A percentile compares a stretch with the other conserved stretches of the same genome.
These are phyloP conservation scores for Botrytis cinerea DNA, from an alignment of 2,329 filamentous ascomycete species.

Conservation along the genomic window DNA sequence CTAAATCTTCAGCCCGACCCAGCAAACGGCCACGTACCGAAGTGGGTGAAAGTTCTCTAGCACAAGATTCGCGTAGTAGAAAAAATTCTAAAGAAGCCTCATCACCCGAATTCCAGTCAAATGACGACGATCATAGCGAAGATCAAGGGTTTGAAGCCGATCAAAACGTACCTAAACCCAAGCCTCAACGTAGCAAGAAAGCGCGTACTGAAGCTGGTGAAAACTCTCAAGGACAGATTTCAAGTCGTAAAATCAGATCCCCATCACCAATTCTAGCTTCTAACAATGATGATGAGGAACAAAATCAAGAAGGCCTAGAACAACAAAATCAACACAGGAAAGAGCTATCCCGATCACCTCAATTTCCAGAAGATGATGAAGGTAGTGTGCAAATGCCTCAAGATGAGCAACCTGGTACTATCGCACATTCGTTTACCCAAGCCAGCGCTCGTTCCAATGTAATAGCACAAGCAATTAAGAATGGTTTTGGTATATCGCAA, in stretches of 20 bases:
- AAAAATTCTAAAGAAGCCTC: neutral
- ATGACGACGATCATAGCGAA: constrained; percentile 23
- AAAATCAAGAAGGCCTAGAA: neutral
- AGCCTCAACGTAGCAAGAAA: neutral
- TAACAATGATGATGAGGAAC: neutral
- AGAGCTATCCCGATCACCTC: constrained; percentile 4
- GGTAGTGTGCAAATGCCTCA: neutral
- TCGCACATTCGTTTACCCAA: neutral
- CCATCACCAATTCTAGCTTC: neutral
- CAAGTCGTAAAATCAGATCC: neutral
- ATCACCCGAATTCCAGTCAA: neutral
- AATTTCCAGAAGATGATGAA: neutral
- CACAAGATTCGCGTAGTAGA: neutral
- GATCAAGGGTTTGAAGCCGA: constrained; percentile 36
- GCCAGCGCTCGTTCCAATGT: neutral
- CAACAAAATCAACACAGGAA: neutral
- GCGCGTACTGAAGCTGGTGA: neutral
- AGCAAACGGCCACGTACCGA: neutral
- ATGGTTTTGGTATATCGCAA: constrained; percentile 15
- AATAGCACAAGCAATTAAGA: neutral
- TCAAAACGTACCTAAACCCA: constrained; percentile 21
- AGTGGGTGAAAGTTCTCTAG: neutral
- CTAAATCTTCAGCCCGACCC: neutral
- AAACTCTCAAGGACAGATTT: neutral
- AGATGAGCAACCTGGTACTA: neutral